Percentiles rank a stretch among this genome's conserved stretches.
Conservation (phyloP, 1,284 basidiomycete species). For the Dichomitus squalens region DNA sequence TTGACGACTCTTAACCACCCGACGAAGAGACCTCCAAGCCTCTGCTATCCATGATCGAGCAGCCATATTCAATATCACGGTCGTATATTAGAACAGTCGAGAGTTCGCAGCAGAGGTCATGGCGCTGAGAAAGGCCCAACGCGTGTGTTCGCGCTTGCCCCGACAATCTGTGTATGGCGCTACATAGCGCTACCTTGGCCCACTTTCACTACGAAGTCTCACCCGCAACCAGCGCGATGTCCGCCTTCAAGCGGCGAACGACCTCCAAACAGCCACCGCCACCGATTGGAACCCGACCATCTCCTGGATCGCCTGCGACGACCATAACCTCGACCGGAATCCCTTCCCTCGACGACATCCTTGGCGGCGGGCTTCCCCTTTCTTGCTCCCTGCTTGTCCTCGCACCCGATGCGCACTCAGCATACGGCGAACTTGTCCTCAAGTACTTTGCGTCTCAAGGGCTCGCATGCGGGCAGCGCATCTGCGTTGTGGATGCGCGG, state of each 20-base stretch:
- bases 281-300: constrained; percentile 65
- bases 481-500: constrained; percentile 69
- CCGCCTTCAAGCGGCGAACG: constrained; percentile 82
- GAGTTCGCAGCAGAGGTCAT: background rate
- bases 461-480: constrained; percentile 68
- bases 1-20: background rate
- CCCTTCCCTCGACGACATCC: constrained; percentile 92
- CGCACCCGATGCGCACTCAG: constrained; percentile 82
- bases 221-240: constrained; percentile 48
- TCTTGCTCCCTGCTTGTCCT: constrained; percentile 75
- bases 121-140: background rate
- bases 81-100: background rate
- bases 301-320: constrained; percentile 62
- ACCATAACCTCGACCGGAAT: constrained; percentile 85
- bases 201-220: background rate
- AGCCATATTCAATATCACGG: background rate
- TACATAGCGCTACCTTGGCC: background rate
- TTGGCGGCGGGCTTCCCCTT: constrained; percentile 91
- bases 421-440: constrained; percentile 85
- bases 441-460: constrained; percentile 92
- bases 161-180: background rate
- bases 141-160: background rate
- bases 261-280: constrained; percentile 42
- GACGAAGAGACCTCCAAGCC: background rate
- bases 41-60: background rate